These are phyloP conservation scores for Sphaerosporella brunnea DNA, from an alignment of 495 filamentous ascomycete species.

Conservation along the genomic window DNA sequence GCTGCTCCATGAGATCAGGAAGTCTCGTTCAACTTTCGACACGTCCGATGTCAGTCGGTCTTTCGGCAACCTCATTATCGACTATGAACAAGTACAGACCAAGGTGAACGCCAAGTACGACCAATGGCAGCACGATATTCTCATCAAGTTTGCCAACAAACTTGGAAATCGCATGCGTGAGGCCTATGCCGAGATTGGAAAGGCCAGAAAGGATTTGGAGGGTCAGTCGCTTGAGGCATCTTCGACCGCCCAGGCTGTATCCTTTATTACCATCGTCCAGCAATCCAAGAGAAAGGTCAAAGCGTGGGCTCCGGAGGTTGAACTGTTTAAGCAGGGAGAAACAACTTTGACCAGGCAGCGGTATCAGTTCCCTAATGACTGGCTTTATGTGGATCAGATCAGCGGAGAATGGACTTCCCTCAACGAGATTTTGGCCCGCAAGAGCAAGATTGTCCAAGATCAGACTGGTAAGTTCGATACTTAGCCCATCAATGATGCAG, in stretches of 20 bases:
- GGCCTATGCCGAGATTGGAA: slow-evolving; percentile 71
- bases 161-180: slow-evolving; percentile 83
- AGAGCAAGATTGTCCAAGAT: slow-evolving; percentile 84
- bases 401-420: slow-evolving; percentile 83
- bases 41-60: slow-evolving; percentile 77
- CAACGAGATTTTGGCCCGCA: slow-evolving; percentile 71
- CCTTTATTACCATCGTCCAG: slow-evolving; percentile 96
- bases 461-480: slow-evolving; percentile 42
- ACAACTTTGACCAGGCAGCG: slow-evolving; percentile 74
- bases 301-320: slow-evolving; percentile 85
- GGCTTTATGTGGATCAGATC: slow-evolving; percentile 85
- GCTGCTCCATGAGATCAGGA: slow-evolving; percentile 83
- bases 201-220: slow-evolving; percentile 73
- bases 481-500: no score
- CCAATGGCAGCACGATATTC: slow-evolving; percentile 96
- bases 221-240: slow-evolving; percentile 76
- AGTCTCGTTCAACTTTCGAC: slow-evolving; percentile 83
- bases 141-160: slow-evolving; percentile 73
- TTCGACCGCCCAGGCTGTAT: slow-evolving; percentile 87
- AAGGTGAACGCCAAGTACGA: slow-evolving; percentile 98
- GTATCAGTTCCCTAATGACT: slow-evolving; percentile 81
- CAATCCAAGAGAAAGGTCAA: slow-evolving; percentile 83
- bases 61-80: slow-evolving; percentile 84
- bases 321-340: slow-evolving; percentile 86
- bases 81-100: slow-evolving; percentile 95